These are phyloP conservation scores for Aegilops tauschii DNA, from an alignment of 176 grass and related monocot genomes.

Conservation along the genomic window DNA sequence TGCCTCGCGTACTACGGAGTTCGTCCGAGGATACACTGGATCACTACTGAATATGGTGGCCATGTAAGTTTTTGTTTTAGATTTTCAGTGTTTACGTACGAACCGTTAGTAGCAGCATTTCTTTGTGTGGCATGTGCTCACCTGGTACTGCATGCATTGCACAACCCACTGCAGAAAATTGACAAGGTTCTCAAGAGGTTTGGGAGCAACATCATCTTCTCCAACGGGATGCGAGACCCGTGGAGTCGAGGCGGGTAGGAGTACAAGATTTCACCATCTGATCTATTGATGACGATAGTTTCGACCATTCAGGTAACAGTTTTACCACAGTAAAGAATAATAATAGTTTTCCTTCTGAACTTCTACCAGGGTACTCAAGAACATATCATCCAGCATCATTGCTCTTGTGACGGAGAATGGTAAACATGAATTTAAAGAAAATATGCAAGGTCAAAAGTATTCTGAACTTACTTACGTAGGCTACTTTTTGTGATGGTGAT, in stretches of 20 bases:
- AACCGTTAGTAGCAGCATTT: not conserved
- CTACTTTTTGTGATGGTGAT: not conserved
- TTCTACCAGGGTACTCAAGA: conserved; percentile 74
- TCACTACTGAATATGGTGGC: conserved; percentile 94
- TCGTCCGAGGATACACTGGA: conserved; percentile 70
- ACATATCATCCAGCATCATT: conserved; percentile 80
- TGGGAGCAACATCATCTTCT: conserved; percentile 97
- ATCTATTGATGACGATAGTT: not conserved
- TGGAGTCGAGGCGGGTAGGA: conserved; percentile 92
- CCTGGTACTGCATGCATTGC: not conserved
- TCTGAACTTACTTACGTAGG: not conserved
- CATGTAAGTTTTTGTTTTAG: conserved; percentile 48
- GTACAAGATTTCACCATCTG: not conserved
- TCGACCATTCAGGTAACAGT: not conserved
- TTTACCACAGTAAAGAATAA: not conserved
- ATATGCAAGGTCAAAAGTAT: not conserved
- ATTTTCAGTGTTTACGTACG: not conserved
- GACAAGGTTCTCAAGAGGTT: conserved; percentile 75
- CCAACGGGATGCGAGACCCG: conserved; percentile 90
- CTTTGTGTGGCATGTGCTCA: not conserved
- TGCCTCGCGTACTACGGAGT: conserved; percentile 49
- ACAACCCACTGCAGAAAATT: conserved; percentile 53
- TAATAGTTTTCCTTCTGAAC: not conserved
- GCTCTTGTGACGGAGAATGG: conserved; percentile 81
- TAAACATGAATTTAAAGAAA: not conserved